Percentiles rank a stretch among this genome's conserved stretches.
Conservation (phyloP, 208 protist genomes). For the Trypanosoma cruzi region DNA sequence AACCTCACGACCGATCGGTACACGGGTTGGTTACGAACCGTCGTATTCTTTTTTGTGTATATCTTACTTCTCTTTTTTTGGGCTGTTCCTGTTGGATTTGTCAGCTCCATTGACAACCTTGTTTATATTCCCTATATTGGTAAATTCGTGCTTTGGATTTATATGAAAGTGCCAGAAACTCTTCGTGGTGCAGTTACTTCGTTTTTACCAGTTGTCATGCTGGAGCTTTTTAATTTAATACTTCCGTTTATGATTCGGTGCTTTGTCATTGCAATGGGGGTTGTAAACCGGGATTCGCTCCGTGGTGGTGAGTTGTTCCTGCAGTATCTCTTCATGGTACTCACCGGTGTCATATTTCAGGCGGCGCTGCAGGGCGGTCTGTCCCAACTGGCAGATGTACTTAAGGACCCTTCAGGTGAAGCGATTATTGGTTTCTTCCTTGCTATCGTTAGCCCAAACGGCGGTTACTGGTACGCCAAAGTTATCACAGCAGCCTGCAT, state of each 20-base stretch:
- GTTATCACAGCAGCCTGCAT: conserved; percentile 63
- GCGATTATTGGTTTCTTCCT: conserved; percentile 60
- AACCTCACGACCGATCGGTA: conserved; percentile 56
- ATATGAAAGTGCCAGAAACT: conserved; percentile 38
- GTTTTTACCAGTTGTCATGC: conserved; percentile 68
- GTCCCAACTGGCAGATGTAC: conserved; percentile 45
- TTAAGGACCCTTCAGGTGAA: conserved; percentile 36
- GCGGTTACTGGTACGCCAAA: conserved; percentile 86
- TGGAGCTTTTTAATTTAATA: conserved; percentile 72
- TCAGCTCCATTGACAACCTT: conserved; percentile 78
- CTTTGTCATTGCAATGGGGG: conserved; percentile 74
- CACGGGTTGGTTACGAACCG: conserved; percentile 42
- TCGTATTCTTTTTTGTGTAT: conserved; percentile 51
- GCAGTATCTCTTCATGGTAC: conserved; percentile 89
- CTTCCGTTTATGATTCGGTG: conserved; percentile 73
- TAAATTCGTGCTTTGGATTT: conserved; percentile 35
- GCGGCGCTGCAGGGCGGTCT: conserved; percentile 77
- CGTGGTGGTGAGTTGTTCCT: conserved; percentile 66
- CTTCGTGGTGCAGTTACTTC: conserved; percentile 48
- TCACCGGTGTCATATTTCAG: conserved; percentile 86
- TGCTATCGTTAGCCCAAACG: conserved; percentile 67
- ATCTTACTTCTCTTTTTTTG: conserved; percentile 64
- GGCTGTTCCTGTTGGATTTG: conserved; percentile 74
- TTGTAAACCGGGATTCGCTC: conserved; percentile 60
- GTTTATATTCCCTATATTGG: conserved; percentile 50